These are phyloP conservation scores for Erythrobasidium hasegawianum DNA, from an alignment of 1,284 basidiomycete genomes.

Conservation along the genomic window DNA sequence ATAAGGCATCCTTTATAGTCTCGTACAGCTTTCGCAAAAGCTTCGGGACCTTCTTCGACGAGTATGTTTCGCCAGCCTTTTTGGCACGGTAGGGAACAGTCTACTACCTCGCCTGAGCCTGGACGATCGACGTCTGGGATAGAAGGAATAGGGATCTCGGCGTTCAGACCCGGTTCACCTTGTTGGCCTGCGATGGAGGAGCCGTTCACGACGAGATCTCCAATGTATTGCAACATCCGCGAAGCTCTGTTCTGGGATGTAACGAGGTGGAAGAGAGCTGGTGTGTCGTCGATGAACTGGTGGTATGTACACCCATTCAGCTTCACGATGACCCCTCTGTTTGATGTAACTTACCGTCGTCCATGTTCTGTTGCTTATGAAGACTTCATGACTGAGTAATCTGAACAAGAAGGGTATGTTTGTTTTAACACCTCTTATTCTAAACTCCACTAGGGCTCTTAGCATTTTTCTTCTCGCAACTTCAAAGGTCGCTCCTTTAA, in stretches of 20 bases:
- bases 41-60: slow-evolving; percentile 94
- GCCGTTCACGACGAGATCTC: slow-evolving; percentile 96
- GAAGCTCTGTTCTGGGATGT: slow-evolving; percentile 98
- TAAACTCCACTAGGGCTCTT: slow-evolving; percentile 96
- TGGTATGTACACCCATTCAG: too few species aligned
- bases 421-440: slow-evolving; percentile 79
- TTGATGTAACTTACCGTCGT: slow-evolving; percentile 66
- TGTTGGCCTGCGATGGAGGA: slow-evolving; percentile 82
- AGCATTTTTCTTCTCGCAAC: slow-evolving; percentile 99
- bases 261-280: slow-evolving; percentile 96
- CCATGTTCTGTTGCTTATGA: slow-evolving; percentile 95
- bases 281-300: slow-evolving; percentile 98
- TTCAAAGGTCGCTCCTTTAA: slow-evolving; percentile 96
- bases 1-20: slow-evolving; percentile 80
- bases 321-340: too few species aligned
- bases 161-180: slow-evolving; percentile 91
- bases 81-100: slow-evolving; percentile 76
- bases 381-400: slow-evolving; percentile 94
- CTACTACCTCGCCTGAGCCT: slow-evolving; percentile 60
- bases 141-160: slow-evolving; percentile 79
- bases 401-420: slow-evolving; percentile 99
- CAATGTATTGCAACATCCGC: slow-evolving; percentile 93
- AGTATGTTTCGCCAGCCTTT: slow-evolving; percentile 98
- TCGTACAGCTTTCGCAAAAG: slow-evolving; percentile 96
- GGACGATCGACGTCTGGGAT: slow-evolving; percentile 75